Conservation (phyloP, 2,329 filamentous ascomycete species). For the Fusarium sp. region DNA sequence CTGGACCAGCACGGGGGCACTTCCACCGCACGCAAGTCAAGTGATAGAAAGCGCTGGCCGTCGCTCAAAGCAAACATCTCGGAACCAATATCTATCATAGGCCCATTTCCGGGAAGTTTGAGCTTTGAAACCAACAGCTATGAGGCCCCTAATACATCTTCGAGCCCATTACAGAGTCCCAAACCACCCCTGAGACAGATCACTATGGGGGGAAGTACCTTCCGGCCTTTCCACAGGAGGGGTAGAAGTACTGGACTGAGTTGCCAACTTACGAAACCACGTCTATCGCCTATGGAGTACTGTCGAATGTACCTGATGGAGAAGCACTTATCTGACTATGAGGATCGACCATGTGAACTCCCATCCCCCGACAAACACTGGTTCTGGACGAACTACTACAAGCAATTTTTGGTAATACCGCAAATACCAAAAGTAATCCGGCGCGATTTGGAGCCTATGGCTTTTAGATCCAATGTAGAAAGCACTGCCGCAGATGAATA, state of each 20-base stretch:
- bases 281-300: constrained; percentile 54
- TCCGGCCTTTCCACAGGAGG: not conserved
- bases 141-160: not conserved
- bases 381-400: constrained; percentile 49
- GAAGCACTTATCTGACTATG: constrained; percentile 42
- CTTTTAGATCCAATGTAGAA: not conserved
- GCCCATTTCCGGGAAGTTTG: not conserved
- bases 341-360: constrained; percentile 43
- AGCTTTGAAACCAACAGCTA: not conserved
- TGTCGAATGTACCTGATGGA: constrained; percentile 48
- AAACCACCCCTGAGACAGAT: not conserved
- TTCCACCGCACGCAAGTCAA: constrained; percentile 1
- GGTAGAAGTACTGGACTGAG: not conserved
- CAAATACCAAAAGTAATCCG: constrained; percentile 43
- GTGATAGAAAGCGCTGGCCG: constrained; percentile 14
- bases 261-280: constrained; percentile 39
- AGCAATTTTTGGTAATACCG: constrained; percentile 51
- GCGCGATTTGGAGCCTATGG: constrained; percentile 8
- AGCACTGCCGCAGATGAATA: not conserved
- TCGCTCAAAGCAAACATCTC: constrained; percentile 40
- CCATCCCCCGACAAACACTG: constrained; percentile 43
- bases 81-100: constrained; percentile 28
- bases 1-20: not conserved
- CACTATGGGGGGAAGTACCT: not conserved
- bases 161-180: not conserved